These are phyloP conservation scores for Trichocladium uniseriatum DNA, from an alignment of 495 filamentous ascomycete species.

Conservation along the genomic window DNA sequence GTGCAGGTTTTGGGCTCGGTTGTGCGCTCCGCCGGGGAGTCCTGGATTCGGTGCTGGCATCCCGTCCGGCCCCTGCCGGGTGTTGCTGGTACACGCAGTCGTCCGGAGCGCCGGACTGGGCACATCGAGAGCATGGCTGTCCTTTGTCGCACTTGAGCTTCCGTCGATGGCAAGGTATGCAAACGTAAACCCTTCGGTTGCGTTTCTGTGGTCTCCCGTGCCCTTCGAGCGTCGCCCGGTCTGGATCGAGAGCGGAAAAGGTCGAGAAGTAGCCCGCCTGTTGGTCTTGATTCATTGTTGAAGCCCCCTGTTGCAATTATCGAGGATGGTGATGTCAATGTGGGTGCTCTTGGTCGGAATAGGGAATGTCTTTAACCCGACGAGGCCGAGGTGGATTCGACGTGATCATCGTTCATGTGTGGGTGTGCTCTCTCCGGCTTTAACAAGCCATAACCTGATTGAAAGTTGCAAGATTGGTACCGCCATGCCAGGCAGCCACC, in stretches of 20 bases:
- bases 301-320: background rate
- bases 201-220: conserved; percentile 17
- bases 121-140: conserved; percentile 21
- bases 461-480: no score
- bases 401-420: no score
- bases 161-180: conserved; percentile 23
- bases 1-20: background rate
- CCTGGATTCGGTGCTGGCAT: conserved; percentile 6
- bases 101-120: conserved; percentile 12
- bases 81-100: conserved; percentile 22
- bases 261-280: conserved; percentile 24
- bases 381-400: background rate
- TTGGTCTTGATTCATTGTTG: conserved; percentile 15
- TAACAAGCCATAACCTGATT: no score
- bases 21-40: background rate
- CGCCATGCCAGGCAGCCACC: no score
- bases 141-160: conserved; percentile 25
- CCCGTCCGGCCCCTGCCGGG: conserved; percentile 5
- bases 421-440: no score
- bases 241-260: conserved; percentile 21
- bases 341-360: no score
- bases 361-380: no score
- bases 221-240: conserved; percentile 14
- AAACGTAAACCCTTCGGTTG: conserved; percentile 23
- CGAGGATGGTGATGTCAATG: no score